Conservation (phyloP, 345 rosid genomes). For the Rhizophora apiculata region DNA sequence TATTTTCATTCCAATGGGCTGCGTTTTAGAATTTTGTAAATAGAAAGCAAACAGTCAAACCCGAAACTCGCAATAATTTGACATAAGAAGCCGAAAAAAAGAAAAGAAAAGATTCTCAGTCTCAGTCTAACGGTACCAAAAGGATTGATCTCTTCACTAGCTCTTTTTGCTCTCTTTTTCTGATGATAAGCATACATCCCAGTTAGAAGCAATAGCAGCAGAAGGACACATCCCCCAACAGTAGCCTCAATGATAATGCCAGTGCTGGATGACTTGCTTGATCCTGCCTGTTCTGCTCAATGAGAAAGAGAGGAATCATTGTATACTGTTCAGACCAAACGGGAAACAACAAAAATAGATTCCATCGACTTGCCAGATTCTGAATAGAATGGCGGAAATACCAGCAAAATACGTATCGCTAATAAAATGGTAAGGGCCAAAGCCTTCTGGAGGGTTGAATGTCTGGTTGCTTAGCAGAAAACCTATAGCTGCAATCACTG, state of each 20-base stretch:
- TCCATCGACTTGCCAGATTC: no score
- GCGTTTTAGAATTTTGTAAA: conserved; percentile 51
- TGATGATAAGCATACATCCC: conserved; percentile 70
- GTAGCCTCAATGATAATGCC: conserved; percentile 65
- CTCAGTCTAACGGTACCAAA: conserved; percentile 44
- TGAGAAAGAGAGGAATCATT: neutral
- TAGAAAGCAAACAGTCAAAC: no score
- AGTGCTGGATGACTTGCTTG: conserved; percentile 39
- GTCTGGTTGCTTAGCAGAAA: conserved; percentile 60
- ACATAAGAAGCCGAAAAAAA: no score
- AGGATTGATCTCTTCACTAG: conserved; percentile 54
- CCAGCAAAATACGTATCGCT: conserved; percentile 54
- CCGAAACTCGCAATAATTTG: no score
- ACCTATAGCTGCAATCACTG: conserved; percentile 39
- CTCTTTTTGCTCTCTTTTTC: conserved; percentile 69
- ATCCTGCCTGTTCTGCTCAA: conserved; percentile 20
- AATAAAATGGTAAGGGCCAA: conserved; percentile 58
- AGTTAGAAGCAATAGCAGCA: conserved; percentile 50
- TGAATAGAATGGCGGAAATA: conserved; percentile 23
- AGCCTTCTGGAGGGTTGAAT: conserved; percentile 51
- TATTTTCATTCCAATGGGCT: conserved; percentile 65
- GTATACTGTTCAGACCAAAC: neutral
- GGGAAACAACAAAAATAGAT: neutral
- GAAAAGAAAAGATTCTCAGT: no score
- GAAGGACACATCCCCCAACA: conserved; percentile 50